phyloP scores from a whole-genome alignment of 202 grass and related monocot species.

The Musa balbisiana region DNA sequence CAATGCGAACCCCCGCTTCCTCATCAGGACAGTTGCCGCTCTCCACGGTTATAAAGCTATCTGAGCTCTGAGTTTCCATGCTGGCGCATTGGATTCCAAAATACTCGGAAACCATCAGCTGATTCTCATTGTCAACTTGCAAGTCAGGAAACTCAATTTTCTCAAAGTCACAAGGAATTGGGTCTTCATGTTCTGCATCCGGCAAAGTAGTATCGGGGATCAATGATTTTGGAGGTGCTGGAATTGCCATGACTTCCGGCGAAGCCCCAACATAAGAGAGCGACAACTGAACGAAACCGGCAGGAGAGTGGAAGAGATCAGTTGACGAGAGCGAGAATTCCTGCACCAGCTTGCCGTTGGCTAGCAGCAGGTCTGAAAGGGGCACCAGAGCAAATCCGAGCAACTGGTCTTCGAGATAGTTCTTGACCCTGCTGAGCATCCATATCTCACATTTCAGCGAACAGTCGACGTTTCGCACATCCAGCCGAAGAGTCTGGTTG shows the following conservation, averaged over 20 bases:
- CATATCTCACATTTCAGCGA: constrained; percentile 20
- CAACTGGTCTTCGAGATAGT: constrained; percentile 20
- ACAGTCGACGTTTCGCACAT: neutral
- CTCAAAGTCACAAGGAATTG: constrained; percentile 8
- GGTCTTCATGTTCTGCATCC: constrained; percentile 5
- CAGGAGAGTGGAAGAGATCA: constrained; percentile 22
- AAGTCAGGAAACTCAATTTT: constrained; percentile 21
- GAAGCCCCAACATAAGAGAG: constrained; percentile 8
- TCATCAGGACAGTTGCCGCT: constrained; percentile 4
- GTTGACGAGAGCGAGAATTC: constrained; percentile 20
- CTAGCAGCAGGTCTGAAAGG: neutral
- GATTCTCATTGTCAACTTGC: constrained; percentile 17
- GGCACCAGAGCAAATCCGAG: constrained; percentile 20
- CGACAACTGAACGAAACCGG: constrained; percentile 16
- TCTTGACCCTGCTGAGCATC: constrained; percentile 20
- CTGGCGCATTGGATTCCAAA: constrained; percentile 11
- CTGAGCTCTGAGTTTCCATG: constrained; percentile 16
- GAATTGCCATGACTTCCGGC: constrained; percentile 11
- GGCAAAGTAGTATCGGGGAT: neutral
- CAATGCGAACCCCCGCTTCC: constrained; percentile 7
- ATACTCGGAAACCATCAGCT: constrained; percentile 20
- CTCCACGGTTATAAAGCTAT: constrained; percentile 7
- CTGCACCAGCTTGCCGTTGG: constrained; percentile 12
- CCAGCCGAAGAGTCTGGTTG: constrained; percentile 11
- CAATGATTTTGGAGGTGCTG: neutral